Evolutionary conservation across 2,329 filamentous ascomycete species (phyloP).

Genomic region (Myriosclerotinia scirpicola): DNA sequence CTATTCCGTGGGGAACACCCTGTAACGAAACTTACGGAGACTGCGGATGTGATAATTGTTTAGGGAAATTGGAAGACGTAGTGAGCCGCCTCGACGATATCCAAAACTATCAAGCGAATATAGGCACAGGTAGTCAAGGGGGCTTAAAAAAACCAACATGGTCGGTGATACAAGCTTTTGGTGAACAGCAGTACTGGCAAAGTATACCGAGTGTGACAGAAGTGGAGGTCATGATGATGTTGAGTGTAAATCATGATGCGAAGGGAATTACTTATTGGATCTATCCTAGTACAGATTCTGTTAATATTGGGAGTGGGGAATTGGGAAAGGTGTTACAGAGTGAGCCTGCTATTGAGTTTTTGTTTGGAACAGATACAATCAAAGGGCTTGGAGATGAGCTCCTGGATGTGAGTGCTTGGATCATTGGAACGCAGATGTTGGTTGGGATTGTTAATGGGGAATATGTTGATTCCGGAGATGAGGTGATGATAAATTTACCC

Average conservation of each 20-base stretch:
- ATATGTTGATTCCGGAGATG: conserved; percentile 30
- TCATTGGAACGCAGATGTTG: conserved; percentile 41
- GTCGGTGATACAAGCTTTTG: conserved; percentile 53
- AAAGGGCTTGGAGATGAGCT: conserved; percentile 27
- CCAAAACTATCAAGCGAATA: conserved; percentile 44
- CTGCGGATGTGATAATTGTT: conserved; percentile 52
- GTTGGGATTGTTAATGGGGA: conserved; percentile 44
- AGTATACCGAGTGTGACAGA: conserved; percentile 48
- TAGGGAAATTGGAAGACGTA: conserved; percentile 48
- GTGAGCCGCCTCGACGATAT: conserved; percentile 46
- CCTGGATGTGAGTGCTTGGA: conserved; percentile 47
- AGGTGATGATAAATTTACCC: conserved; percentile 32
- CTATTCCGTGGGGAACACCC: conserved; percentile 46
- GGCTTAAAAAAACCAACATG: conserved; percentile 46
- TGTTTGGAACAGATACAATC: conserved; percentile 40
- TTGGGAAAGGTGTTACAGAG: conserved; percentile 45
- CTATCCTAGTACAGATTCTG: conserved; percentile 44
- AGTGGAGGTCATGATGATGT: conserved; percentile 49
- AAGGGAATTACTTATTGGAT: conserved; percentile 50
- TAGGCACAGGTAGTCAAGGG: conserved; percentile 36
- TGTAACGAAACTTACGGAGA: conserved; percentile 54
- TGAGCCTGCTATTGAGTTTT: conserved; percentile 40
- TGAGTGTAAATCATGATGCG: conserved; percentile 51
- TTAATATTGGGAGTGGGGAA: conserved; percentile 38
- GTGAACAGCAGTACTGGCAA: conserved; percentile 46